phyloP scores from a whole-genome alignment of 1,284 basidiomycete species.

The Trametes sp. region DNA sequence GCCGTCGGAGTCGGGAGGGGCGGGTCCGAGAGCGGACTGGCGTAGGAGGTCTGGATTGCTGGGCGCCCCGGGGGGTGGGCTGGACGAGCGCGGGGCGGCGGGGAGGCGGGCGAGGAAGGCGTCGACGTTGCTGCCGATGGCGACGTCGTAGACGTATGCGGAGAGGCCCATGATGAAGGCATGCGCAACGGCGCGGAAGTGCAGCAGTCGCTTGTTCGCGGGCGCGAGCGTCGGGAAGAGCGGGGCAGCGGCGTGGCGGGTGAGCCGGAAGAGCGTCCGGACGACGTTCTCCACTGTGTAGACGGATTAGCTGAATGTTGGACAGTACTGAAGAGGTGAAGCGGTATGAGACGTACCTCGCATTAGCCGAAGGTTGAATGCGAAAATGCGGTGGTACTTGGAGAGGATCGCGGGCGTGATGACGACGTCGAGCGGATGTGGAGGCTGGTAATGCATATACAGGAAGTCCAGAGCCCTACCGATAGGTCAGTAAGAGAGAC shows the following conservation, averaged over 20 bases:
- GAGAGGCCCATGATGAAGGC: conserved; percentile 71
- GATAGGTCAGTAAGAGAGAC: conserved; percentile 21
- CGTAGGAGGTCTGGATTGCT: background rate
- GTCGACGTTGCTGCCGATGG: conserved; percentile 78
- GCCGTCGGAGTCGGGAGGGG: background rate
- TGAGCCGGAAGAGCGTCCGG: conserved; percentile 71
- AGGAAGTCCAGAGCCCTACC: conserved; percentile 85
- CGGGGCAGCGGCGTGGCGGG: conserved; percentile 47
- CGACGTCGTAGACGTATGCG: conserved; percentile 78
- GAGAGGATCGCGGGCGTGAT: conserved; percentile 73
- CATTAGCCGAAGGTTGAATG: conserved; percentile 78
- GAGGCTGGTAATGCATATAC: conserved; percentile 86
- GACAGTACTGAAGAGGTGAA: background rate
- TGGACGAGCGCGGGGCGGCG: conserved; percentile 37
- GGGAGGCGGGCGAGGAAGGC: conserved; percentile 57
- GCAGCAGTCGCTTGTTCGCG: conserved; percentile 61
- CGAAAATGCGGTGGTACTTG: conserved; percentile 87
- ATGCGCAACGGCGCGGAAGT: conserved; percentile 77
- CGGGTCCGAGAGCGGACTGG: background rate
- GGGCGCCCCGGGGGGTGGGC: conserved; percentile 6
- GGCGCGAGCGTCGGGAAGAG: conserved; percentile 68
- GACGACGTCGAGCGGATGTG: conserved; percentile 71
- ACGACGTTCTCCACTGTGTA: conserved; percentile 74
- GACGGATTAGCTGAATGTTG: background rate
- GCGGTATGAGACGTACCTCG: conserved; percentile 58